Base-by-base conservation (phyloP, 139 green algal genomes). In the Nannochloris sp. region DNA sequence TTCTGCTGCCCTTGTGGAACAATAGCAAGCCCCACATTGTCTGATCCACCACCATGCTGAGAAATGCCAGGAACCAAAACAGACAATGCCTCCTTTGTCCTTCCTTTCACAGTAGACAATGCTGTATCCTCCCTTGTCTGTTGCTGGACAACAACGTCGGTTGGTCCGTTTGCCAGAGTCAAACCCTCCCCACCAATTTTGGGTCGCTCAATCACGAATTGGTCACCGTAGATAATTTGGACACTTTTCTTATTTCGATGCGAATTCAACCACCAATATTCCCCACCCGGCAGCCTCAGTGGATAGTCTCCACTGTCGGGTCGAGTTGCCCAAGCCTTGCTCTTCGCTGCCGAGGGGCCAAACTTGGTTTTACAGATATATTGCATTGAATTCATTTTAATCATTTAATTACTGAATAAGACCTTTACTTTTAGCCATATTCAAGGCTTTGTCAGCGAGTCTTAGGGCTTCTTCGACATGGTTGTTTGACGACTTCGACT, bases 391-490 rank as follows among this genome's bases (percentile, higher is more conserved):
- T 40, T 40, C 34, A 40, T 40, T 40, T 40, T 40, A 40, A 40
- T 40, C 14, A 40, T 12, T 40, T 40, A 40, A 40, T 40, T 40
- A 40, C 34, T 40, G 34, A 40, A 40, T 40, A 12, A 40, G 7
- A 54, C 48, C 48, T 24, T 24, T 19, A 5, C 6, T 21, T 21
- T 54, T n/a, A 44, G 55, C 55, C 9, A 23, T 8, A 44, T 15
- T 11, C 57, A 64, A 44, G 49, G 57, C 44, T 16, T 25, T 53
- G 56, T 64, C 23, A 18, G 23, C 57, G 23, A 21, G 19, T 18
- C 81, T 65, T 67, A 86, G 92, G 5, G 88, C n/a, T 3, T 29
- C 60, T 25, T 76, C 60, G 15, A 95, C 85, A 66, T 87, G 86
- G 3, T 73, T 69, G 69, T 95, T 75, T 61, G 78, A 63, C 67